Evolutionary conservation across 495 filamentous ascomycete species (phyloP), one percentile per base, ranked within the genome.

Genomic region (Trichodelitschia bisporula): DNA sequence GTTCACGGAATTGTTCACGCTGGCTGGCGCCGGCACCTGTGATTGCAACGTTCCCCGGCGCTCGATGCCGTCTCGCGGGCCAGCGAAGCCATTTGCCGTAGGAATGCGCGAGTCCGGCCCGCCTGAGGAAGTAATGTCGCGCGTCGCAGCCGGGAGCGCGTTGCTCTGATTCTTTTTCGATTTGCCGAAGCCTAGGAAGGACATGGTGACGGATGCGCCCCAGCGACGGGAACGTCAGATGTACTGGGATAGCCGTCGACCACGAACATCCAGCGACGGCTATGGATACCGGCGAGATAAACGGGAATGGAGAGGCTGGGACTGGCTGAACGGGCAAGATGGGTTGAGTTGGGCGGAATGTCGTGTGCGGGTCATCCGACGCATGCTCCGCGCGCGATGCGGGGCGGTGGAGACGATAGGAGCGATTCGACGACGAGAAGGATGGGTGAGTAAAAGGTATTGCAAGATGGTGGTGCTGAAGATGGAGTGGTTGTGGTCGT

Each of bases 111-210:
- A 44, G 25, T 25, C 31, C 6, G 33, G 40, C 8, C 50, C 53
- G 36, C 50, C 39, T 12, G 45, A 41, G 15, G 47, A 49, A 9
- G 40, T 33, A 31, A 62, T 48, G 37, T 62, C 64, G 41, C 61
- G 50, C 19, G 58, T 55, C 23, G 57, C 59, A 17, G 58, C 52
- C n/a, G 63, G 64, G 12, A 66, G 54, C 28, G 49, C 50, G 31
- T 41, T 47, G 32, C 36, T 49, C 42, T 65, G 63, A 36, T 65
- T 56, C 50, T 73, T 73, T 49, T 70, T 72, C 30, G 63, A 67
- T 49, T 40, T 47, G n/a, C n/a, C n/a, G n/a, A n/a, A n/a, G 57
- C 74, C 74, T 36, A 77, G 59, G 49, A 75, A 77, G 34, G 68
- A 66, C 71, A 77, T 77, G 46, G 46, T 52, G 52, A 30, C 10